A percentile compares a stretch with the other conserved stretches of the same genome.
phyloP scores from a whole-genome alignment of 2,329 filamentous ascomycete genomes.

The Alternaria infectoria region DNA sequence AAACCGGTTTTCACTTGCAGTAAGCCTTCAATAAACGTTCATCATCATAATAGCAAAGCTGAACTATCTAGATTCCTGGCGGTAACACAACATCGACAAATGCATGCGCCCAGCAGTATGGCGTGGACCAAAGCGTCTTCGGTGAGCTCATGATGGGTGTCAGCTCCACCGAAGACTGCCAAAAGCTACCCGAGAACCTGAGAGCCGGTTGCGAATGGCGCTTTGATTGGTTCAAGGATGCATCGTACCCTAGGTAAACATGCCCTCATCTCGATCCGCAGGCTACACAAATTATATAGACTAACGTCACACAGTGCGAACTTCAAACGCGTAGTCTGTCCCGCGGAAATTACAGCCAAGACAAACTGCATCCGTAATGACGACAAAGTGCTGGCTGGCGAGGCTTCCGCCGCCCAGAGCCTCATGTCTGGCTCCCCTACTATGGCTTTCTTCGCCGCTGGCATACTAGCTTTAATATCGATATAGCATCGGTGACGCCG shows the following conservation, averaged over 20 bases:
- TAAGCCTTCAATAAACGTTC: conserved; percentile 17
- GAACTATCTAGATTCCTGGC: conserved; percentile 39
- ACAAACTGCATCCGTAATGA: conserved; percentile 44
- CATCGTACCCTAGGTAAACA: conserved; percentile 39
- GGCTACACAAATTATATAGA: conserved; percentile 1
- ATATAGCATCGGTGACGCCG: conserved; percentile 31
- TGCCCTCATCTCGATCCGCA: conserved; percentile 3
- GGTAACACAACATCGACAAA: conserved; percentile 45
- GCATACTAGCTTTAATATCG: conserved; percentile 29
- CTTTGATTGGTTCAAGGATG: conserved; percentile 47
- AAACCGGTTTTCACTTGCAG: conserved; percentile 47
- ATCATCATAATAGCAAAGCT: conserved; percentile 6
- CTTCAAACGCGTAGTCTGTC: conserved; percentile 46
- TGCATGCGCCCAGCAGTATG: conserved; percentile 42
- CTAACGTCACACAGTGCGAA: conserved; percentile 42
- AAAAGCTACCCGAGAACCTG: conserved; percentile 40
- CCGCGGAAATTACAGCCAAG: conserved; percentile 41
- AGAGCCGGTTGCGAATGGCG: conserved; percentile 40
- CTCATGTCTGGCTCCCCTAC: conserved; percentile 16
- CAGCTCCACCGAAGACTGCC: conserved; percentile 37
- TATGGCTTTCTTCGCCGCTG: conserved; percentile 22
- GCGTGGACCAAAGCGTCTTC: conserved; percentile 42
- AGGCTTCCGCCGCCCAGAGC: conserved; percentile 20
- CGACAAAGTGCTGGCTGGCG: conserved; percentile 32
- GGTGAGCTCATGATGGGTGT: conserved; percentile 39